Evolutionary conservation across 768 basidiomycete species (phyloP), one percentile per base, ranked within the genome.

Genomic region (Pleurotus cornucopiae): DNA sequence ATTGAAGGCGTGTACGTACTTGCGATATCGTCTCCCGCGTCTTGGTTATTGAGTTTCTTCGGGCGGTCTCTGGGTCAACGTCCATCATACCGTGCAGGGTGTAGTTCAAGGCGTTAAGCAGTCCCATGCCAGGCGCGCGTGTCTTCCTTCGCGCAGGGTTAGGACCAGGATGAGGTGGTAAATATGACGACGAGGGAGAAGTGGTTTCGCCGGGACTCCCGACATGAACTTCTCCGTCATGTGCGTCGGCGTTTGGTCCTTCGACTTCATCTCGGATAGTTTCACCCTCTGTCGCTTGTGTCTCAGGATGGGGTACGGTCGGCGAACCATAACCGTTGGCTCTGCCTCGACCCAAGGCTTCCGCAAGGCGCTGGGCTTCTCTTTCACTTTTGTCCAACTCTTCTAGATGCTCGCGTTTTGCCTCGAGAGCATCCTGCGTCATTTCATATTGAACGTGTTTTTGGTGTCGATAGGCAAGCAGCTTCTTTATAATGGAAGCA

Each of bases 41-140:
- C 75, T 97, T 98, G 59, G 89, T 89, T 60, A 99, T 98, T 52
- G 87, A 84, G 65, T 89, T 98, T 60, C 97, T 79, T 58, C 97
- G 77, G 4, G 96, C 95, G 14, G 90, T 91, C 74, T 98, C 97
- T 2, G 97, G 97, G 71, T 99, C 97, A 14, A 91, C 91, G 63
- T 99, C 97, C 88, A 99, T 98, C 86, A 98, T 95, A 4, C 96
- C 95, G 62, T 95, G 94, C 55, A 99, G 69, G 20, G 94, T 95
- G 71, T 97, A 95, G 65, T 89, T 94, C 43, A 99, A 75, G 13
- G 97, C 97, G 62, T 86, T 93, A 37, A 99, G 64, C 20, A 99
- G 73, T 16, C 92, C 94, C 80, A 91, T 91, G 5, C 89, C 90
- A 54, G 89, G 88, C 11, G 85, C 73, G 56, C 81, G 79, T 53